phyloP scores from a whole-genome alignment of 257 asterid species.

The Capsicum baccatum region DNA sequence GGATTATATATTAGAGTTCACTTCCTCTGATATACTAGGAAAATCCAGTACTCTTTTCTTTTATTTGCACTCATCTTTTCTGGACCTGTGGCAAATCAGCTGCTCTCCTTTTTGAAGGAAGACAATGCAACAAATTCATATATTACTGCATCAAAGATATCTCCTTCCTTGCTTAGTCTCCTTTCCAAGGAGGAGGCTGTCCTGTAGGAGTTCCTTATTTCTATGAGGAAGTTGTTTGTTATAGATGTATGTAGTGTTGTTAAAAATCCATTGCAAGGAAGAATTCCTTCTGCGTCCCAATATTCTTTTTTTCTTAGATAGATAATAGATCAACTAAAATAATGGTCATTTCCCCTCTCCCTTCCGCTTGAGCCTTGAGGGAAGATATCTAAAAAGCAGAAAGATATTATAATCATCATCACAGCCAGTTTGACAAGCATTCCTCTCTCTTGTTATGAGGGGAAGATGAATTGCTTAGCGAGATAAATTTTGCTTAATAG shows the following conservation, averaged over 20 bases:
- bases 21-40: background rate
- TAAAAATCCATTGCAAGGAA: background rate
- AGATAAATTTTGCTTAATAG: background rate
- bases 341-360: background rate
- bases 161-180: constrained; percentile 1
- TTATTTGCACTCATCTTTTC: background rate
- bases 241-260: background rate
- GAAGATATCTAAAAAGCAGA: background rate
- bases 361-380: background rate
- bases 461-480: background rate
- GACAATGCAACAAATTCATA: background rate
- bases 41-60: background rate
- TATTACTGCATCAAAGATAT: background rate
- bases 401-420: background rate
- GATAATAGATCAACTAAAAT: background rate
- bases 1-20: background rate
- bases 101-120: constrained; percentile 3
- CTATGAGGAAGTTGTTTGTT: constrained; percentile 11
- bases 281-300: background rate
- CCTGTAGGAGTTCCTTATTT: background rate
- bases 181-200: background rate
- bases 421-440: background rate
- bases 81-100: background rate
- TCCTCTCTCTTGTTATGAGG: background rate
- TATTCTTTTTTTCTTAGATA: background rate